Conservation (phyloP, 129 eudicot species). For the Chrysanthemum makinoi region DNA sequence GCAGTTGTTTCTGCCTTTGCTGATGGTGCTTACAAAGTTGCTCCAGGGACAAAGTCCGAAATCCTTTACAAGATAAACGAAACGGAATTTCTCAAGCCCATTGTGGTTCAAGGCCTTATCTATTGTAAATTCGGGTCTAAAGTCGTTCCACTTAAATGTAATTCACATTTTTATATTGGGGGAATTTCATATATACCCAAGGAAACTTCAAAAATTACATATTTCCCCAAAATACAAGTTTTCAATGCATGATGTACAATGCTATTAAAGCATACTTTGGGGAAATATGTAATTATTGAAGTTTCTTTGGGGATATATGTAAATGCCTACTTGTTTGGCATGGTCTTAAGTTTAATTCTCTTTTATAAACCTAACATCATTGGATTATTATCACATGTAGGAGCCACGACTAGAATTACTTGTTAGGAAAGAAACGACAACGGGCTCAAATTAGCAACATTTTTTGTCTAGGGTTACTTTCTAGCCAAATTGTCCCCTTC, state of each 20-base stretch:
- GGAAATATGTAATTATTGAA: too few species aligned
- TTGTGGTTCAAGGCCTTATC: conserved; percentile 48
- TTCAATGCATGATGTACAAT: too few species aligned
- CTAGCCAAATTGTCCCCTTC: conserved; percentile 37
- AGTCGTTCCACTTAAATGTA: conserved; percentile 44
- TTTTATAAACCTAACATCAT: neutral
- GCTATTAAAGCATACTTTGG: too few species aligned
- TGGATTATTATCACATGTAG: conserved; percentile 17
- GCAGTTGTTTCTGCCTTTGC: neutral
- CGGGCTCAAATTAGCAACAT: conserved; percentile 48
- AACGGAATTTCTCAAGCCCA: conserved; percentile 17
- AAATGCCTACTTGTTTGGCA: neutral
- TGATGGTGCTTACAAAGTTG: conserved; percentile 11
- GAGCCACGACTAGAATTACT: conserved; percentile 42
- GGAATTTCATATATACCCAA: too few species aligned
- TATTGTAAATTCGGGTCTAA: conserved; percentile 45
- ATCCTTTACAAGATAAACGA: conserved; percentile 10
- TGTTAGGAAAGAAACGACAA: conserved; percentile 43
- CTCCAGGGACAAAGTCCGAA: conserved; percentile 6
- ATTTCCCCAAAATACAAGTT: too few species aligned
- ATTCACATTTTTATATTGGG: neutral
- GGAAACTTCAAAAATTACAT: too few species aligned
- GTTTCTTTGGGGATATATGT: too few species aligned
- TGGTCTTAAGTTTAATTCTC: neutral
- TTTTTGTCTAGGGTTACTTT: conserved; percentile 54